Evolutionary conservation across 1,284 basidiomycete genomes (phyloP).

Genomic region (Moesziomyces globuligerus): DNA sequence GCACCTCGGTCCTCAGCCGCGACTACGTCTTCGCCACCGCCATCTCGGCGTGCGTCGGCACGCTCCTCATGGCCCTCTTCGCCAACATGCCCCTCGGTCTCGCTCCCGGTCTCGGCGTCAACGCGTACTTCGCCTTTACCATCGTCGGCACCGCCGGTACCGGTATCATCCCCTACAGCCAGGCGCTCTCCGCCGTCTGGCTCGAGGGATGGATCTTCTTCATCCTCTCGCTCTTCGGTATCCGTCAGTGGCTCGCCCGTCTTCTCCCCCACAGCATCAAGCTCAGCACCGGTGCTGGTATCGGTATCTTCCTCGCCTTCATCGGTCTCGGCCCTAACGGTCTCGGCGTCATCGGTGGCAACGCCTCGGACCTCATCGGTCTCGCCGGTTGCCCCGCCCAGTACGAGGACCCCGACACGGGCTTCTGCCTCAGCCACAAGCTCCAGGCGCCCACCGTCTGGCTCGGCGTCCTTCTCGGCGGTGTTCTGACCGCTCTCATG

Average conservation of each 20-base stretch:
- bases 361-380: constrained; percentile 77
- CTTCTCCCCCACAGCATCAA: constrained; percentile 88
- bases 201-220: constrained; percentile 82
- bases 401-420: constrained; percentile 60
- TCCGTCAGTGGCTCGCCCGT: constrained; percentile 89
- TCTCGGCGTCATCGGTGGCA: constrained; percentile 80
- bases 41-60: constrained; percentile 78
- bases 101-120: constrained; percentile 72
- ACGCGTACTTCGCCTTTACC: constrained; percentile 90
- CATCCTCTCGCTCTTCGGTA: constrained; percentile 80
- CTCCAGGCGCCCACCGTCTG: constrained; percentile 81
- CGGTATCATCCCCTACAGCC: constrained; percentile 79
- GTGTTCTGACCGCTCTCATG: constrained; percentile 73
- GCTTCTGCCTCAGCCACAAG: constrained; percentile 77
- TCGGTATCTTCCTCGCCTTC: constrained; percentile 77
- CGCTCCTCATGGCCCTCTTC: constrained; percentile 82
- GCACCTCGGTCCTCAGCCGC: constrained; percentile 43
- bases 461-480: constrained; percentile 88
- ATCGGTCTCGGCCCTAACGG: constrained; percentile 74
- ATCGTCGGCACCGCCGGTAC: constrained; percentile 83
- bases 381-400: constrained; percentile 77
- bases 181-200: constrained; percentile 85
- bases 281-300: constrained; percentile 84
- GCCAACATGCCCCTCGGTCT: constrained; percentile 84
- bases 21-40: constrained; percentile 73